phyloP scores from a whole-genome alignment of 768 basidiomycete species.

The Boletus rubroflammeus region DNA sequence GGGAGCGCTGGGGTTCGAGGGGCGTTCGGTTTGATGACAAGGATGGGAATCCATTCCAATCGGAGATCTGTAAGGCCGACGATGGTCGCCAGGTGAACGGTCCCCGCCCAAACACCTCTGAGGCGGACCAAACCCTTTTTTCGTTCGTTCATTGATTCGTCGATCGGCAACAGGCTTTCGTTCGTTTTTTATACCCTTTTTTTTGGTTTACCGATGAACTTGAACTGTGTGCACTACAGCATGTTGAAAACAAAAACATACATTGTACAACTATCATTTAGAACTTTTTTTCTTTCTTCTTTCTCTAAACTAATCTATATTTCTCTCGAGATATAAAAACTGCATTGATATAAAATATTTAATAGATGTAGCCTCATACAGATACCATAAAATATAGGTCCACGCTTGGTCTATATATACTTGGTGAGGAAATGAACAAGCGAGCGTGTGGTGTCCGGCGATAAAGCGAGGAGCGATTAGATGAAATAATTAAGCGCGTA shows the following conservation, averaged over 20 bases:
- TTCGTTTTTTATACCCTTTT: not conserved
- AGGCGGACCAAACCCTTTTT: not conserved
- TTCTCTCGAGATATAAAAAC: not conserved
- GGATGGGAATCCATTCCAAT: constrained; percentile 24
- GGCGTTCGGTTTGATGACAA: constrained; percentile 33
- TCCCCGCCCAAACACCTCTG: not conserved
- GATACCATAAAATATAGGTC: not conserved
- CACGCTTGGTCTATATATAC: not conserved
- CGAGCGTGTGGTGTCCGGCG: not conserved
- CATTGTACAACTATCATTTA: constrained; percentile 4
- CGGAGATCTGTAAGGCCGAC: not conserved
- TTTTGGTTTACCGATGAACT: not conserved
- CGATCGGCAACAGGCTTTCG: not conserved
- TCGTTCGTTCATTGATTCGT: not conserved
- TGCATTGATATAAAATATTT: not conserved
- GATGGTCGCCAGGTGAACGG: not conserved
- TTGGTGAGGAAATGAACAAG: not conserved
- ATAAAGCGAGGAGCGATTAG: not conserved
- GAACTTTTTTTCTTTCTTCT: not conserved
- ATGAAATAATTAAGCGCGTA: not conserved
- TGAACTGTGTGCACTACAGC: not conserved
- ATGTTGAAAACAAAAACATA: not conserved
- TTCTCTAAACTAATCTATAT: constrained; percentile 1
- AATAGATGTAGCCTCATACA: not conserved
- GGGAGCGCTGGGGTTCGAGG: constrained; percentile 24